Conservation (phyloP, 805 yeast species). For the Metschnikowia proteae region DNA sequence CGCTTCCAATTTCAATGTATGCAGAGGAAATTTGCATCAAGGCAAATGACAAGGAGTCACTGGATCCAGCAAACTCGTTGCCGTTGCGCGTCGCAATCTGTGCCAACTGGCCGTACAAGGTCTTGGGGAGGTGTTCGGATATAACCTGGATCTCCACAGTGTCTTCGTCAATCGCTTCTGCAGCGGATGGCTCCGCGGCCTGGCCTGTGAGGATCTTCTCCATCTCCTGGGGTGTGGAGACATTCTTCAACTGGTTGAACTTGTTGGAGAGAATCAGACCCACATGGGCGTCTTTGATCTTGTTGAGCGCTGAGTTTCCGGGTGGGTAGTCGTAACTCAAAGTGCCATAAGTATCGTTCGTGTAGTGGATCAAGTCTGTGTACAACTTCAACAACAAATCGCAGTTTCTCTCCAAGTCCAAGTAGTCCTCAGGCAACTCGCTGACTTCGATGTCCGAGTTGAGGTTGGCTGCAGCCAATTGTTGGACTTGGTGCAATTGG, state of each 20-base stretch:
- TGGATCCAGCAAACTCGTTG: conserved; percentile 43
- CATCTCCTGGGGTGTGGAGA: conserved; percentile 63
- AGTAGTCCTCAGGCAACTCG: conserved; percentile 72
- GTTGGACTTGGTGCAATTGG: conserved; percentile 53
- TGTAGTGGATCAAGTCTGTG: conserved; percentile 43
- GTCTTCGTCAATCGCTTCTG: conserved; percentile 13
- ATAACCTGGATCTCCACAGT: conserved; percentile 30
- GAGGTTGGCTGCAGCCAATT: conserved; percentile 29
- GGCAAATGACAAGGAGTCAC: conserved; percentile 50
- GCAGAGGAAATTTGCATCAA: conserved; percentile 52
- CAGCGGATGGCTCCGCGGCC: conserved; percentile 8
- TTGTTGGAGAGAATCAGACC: conserved; percentile 54
- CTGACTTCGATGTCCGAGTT: conserved; percentile 54
- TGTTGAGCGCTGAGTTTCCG: conserved; percentile 41
- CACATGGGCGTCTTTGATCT: conserved; percentile 64
- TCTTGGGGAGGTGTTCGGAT: conserved; percentile 51
- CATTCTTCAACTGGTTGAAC: conserved; percentile 57
- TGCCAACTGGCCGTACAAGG: conserved; percentile 68
- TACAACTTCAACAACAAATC: conserved; percentile 62
- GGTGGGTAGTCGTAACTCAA: conserved; percentile 84
- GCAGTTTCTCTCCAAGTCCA: conserved; percentile 60
- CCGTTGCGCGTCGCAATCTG: conserved; percentile 49
- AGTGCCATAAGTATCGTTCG: conserved; percentile 58
- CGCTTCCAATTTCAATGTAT: conserved; percentile 61
- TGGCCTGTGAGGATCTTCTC: conserved; percentile 51